Conservation (phyloP, 345 rosid species). For the Eucalyptus virginea region DNA sequence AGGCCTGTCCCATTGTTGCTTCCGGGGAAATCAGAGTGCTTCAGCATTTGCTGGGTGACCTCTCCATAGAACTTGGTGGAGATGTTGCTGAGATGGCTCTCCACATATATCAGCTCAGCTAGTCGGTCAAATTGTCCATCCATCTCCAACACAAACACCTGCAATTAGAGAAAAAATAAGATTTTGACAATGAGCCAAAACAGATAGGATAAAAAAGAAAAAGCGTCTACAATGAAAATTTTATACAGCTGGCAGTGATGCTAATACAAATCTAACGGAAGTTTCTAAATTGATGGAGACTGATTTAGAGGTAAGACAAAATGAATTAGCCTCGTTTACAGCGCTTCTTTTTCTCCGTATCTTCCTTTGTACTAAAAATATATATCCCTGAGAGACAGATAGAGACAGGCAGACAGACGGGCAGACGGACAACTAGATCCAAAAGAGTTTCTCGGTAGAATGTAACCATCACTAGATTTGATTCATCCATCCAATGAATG, state of each 20-base stretch:
- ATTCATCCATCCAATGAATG: neutral
- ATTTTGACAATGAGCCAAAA: neutral
- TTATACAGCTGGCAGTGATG: neutral
- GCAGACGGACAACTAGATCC: neutral
- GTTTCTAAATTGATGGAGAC: neutral
- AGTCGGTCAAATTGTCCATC: slow-evolving; percentile 96
- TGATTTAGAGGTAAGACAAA: neutral
- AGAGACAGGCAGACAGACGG: neutral
- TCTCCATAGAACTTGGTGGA: slow-evolving; percentile 97
- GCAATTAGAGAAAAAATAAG: neutral
- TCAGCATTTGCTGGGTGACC: slow-evolving; percentile 95
- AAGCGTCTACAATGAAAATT: neutral
- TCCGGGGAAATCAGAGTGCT: slow-evolving; percentile 94
- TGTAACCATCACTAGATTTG: neutral
- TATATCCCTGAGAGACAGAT: neutral
- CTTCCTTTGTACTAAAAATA: neutral
- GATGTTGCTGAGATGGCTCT: slow-evolving; percentile 91
- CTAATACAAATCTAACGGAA: neutral
- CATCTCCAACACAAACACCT: slow-evolving; percentile 95
- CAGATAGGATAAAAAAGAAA: neutral
- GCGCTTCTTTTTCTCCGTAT: neutral
- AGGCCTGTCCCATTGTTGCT: slow-evolving; percentile 97
- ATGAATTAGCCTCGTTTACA: neutral
- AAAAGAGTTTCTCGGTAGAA: neutral
- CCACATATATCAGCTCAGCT: slow-evolving; percentile 90